Base-by-base conservation (phyloP, 139 green algal genomes). In the Coelastrella sp. region DNA sequence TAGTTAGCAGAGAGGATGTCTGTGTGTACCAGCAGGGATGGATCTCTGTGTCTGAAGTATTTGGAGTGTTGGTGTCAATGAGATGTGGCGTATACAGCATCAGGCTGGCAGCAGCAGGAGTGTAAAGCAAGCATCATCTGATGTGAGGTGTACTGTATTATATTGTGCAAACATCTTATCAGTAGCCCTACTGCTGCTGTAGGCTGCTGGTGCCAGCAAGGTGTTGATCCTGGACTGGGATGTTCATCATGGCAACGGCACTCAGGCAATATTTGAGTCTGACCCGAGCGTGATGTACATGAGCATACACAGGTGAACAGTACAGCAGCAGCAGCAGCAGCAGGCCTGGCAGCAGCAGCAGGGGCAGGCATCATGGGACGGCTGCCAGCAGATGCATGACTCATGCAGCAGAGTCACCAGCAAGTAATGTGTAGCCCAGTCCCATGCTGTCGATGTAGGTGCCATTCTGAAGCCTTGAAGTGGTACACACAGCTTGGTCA, bases 211-310 rank as follows among this genome's bases (percentile, higher is more conserved):
- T n/a, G 93, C 91, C 0, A 61, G 90, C 27, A 92, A 93, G 0
- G 94, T 97, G 72, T 61, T 98, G 74, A 95, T 98, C 59, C 75
- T 97, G 68, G 95, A 98, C 91, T 98, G 93, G 95, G 94, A 96
- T 80, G 93, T 96, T 49, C 93, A 96, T 87, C 94, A 96, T 75
- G 88, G 88, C 80, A 91, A 91, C 68, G 88, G 88, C 79, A 91
- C 92, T 15, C 94, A 97, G 79, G 87, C 96, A 82, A 95, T 97
- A 66, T 96, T 97, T 73, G 93, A 96, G 66, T 85, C 93, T n/a
- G 95, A 98, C 88, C 90, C 92, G 17, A 85, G 73, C 15, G 93
- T 98, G 10, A 87, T 98, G 72, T 98, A 98, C 95, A 93, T 97
- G 65, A 97, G 94, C 7, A 88, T 96, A 6, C 95, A 98, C 92